Base-by-base conservation (phyloP, 805 yeast genomes). In the Zygoascus ofunaensis region DNA sequence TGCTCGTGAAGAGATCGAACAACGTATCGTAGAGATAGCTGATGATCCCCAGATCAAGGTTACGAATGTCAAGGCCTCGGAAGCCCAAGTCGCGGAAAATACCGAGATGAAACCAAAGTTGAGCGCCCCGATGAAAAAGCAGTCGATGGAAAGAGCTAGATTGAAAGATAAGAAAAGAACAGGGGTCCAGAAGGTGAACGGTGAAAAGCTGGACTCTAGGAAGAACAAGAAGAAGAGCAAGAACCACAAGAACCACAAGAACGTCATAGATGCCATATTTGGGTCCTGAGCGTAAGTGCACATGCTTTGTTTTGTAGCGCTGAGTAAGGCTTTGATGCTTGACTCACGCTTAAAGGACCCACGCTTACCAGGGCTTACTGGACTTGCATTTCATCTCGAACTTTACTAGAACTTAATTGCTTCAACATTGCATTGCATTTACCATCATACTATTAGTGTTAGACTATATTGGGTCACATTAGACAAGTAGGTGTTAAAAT, bases 201-300 rank as follows among this genome's bases (percentile, higher is more conserved):
- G 12, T 8, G 30, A 26, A 43, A 28, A 8, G 37, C 36, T 38
- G 3, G 34, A 28, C 12, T 20, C 33, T 8, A 37, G 22, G 5
- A 30, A 35, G 28, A 18, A 39, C 17, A 26, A 34, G 21, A 12
- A 22, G 8, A 22, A 42, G 30, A 26, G 30, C 19, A 59, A 58
- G 45, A 70, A 69, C 57, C 71, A 71, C 47, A 71, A 69, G 57
- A 76, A 70, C 57, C 60, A 63, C 42, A 73, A 65, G 48, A 71
- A 72, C 38, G 80, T 79, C 8, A 85, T 85, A 44, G 92, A 83
- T 60, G 84, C 77, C 54, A 84, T 85, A 14, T 84, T 84, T 62
- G 87, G 86, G 1, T 77, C 43, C 49, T 33, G 18, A 8, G 23
- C 4, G 22, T 41, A n/a, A n/a, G n/a, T n/a, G n/a, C n/a, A n/a